Evolutionary conservation across 805 yeast genomes (phyloP), one percentile per base, ranked within the genome.

Genomic region (Zygotorulaspora danielsina): DNA sequence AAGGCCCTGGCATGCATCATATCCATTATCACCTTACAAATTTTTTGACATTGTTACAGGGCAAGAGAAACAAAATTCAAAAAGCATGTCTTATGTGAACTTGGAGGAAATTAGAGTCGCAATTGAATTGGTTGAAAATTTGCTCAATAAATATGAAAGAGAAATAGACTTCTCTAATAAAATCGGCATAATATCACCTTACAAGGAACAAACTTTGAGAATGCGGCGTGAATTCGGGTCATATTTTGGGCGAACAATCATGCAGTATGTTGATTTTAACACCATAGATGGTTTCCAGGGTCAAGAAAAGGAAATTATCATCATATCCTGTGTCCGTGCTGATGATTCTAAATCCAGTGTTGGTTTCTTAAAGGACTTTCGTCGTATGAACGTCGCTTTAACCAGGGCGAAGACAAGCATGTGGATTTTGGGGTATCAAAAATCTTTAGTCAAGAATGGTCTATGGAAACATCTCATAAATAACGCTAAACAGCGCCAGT

Each of bases 221-320:
- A 55, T 93, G 41, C 75, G 75, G 47, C 69, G 72, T 13, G 61
- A 70, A 1, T 90, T 93, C 53, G 59, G 65, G 5, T 66, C 67
- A 11, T 66, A 67, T 38, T 83, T 74, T 53, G 97, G 97, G 8
- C 66, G 66, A 2, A 55, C 66, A 3, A 81, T 90, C 22, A 59
- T 73, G 13, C 71, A 75, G 20, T 80, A 76, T 38, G 78, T 94
- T 34, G 95, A 85, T 56, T 88, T 93, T 65, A 88, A 89, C 56
- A 87, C 99, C 0, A 88, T 93, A 44, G 99, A 93, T 71, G 98
- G 97, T 1, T 93, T 89, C 59, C 99, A 88, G 67, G 97, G 96
- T 48, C 97, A 93, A 63, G 99, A 93, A 58, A 93, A 90, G 61
- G 97, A 90, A 47, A 78, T 93, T 33, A 84, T 93, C 46, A 76